Evolutionary conservation across 805 yeast genomes (phyloP), one percentile per base, ranked within the genome.

Genomic region (Nakazawaea anatomiae): DNA sequence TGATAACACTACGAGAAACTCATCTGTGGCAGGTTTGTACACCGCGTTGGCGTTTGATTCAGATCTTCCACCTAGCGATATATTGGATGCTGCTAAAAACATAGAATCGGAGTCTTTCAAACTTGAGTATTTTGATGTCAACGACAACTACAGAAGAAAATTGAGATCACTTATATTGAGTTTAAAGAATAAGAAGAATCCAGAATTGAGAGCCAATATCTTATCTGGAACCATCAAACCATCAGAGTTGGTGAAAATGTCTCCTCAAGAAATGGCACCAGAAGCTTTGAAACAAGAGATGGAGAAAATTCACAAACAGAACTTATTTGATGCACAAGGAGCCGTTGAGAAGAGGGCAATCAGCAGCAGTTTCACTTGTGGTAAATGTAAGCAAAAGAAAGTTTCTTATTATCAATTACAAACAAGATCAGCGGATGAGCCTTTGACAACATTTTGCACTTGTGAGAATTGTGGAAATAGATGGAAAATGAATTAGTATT

Each of bases 341-440:
- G 98, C 99, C 6, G 90, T 89, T 6, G 94, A 92, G 61, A 89
- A 90, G 73, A 79, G 97, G 60, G 96, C 98, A 1, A 90, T 89
- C 39, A 94, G 99, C 6, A 98, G 92, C 67, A 77, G 98, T 67
- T 94, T 94, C 68, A 86, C 96, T 1, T 94, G 99, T 71, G 97
- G 98, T 47, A 94, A 92, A 68, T 94, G 99, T 79, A 94, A 92
- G 70, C 92, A 90, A 67, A 90, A 91, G 77, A 90, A 89, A 74
- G 99, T 94, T 41, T 87, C 96, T 59, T 94, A 94, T 68, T 92
- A 91, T 69, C 99, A 94, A 72, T 79, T 94, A 85, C 99, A 94
- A 75, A 94, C 99, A 35, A 79, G 99, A 70, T 88, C 96, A 52
- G 99, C 99, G 18, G 99, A 94, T 80, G 99, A 94, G 70, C 99